Percentiles rank a stretch among this genome's conserved stretches.
Conservation (phyloP, 2,329 filamentous ascomycete species). For the Gaeumannomyces tritici region DNA sequence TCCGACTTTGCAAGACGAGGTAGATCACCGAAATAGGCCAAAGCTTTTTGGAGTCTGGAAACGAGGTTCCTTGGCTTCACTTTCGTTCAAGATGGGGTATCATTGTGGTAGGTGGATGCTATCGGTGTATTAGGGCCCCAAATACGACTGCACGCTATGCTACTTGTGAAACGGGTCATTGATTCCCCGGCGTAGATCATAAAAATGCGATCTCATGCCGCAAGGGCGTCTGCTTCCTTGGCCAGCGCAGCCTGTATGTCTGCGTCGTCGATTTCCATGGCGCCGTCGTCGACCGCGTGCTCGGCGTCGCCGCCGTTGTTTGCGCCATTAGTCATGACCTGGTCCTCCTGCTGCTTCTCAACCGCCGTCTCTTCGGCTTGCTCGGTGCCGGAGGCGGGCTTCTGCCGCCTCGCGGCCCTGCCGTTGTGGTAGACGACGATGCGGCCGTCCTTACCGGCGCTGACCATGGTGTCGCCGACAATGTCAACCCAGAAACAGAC, state of each 20-base stretch:
- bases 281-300: not conserved
- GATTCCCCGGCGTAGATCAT: not conserved
- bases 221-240: not conserved
- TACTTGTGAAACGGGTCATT: not conserved
- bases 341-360: not conserved
- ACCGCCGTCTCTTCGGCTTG: not conserved
- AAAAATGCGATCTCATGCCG: not conserved
- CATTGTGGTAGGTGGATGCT: not conserved
- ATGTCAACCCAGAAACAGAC: slow-evolving; percentile 60
- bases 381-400: not conserved
- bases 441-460: slow-evolving; percentile 43
- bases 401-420: slow-evolving; percentile 1
- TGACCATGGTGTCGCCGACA: slow-evolving; percentile 45
- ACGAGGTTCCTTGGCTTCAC: not conserved
- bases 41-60: not conserved
- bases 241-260: not conserved
- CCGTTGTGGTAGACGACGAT: slow-evolving; percentile 38
- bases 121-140: not conserved
- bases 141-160: not conserved
- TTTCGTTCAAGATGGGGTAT: not conserved
- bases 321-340: not conserved
- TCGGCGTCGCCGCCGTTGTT: not conserved
- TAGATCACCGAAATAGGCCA: not conserved
- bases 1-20: no score
- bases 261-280: not conserved